These are phyloP conservation scores for Talaromyces thailandensis DNA, from an alignment of 495 filamentous ascomycete genomes.

Conservation along the genomic window DNA sequence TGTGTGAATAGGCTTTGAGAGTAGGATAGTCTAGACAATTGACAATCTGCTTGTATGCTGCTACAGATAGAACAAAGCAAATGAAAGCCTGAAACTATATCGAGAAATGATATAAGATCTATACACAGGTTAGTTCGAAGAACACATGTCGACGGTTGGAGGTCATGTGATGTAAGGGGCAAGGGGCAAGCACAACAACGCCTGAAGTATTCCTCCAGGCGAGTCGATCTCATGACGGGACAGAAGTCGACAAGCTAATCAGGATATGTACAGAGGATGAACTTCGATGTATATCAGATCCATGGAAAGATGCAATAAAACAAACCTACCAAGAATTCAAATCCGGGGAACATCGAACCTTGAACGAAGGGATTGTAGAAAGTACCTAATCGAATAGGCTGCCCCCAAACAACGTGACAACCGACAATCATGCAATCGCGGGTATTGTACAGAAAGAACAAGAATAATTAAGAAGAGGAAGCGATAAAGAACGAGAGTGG, in stretches of 20 bases:
- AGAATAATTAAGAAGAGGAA: neutral
- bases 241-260: neutral
- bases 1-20: neutral
- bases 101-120: neutral
- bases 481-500: no score
- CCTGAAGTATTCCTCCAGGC: neutral
- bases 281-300: neutral
- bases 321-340: neutral
- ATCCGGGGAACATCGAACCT: neutral
- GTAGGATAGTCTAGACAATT: neutral
- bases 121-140: neutral
- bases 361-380: neutral
- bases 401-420: neutral
- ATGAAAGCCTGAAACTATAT: neutral
- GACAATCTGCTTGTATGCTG: neutral
- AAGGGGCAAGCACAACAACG: neutral
- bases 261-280: neutral
- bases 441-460: neutral
- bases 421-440: neutral
- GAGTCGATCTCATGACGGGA: neutral
- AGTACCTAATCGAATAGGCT: neutral
- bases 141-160: neutral
- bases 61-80: neutral
- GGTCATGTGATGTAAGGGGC: constrained; percentile 1
- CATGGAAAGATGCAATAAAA: neutral